These are phyloP conservation scores for Ploettnerulaceae sp. DNA, from an alignment of 2,329 filamentous ascomycete genomes.

Conservation along the genomic window DNA sequence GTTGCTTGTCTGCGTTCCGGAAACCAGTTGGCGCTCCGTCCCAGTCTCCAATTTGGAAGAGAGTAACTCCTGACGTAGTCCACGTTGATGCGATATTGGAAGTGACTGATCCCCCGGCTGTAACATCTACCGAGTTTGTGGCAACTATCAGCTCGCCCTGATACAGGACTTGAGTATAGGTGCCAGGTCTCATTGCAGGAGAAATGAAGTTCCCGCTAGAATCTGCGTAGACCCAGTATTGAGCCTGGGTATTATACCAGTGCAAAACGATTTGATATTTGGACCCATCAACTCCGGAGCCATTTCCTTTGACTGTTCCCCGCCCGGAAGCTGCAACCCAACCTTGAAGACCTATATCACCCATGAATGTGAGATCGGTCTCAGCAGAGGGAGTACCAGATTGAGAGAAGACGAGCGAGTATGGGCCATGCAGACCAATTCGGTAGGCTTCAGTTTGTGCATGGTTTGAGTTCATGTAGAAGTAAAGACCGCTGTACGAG, in stretches of 20 bases:
- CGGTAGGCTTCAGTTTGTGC: conserved; percentile 57
- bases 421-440: conserved; percentile 61
- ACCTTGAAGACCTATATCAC: conserved; percentile 50
- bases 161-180: conserved; percentile 64
- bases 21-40: conserved; percentile 61
- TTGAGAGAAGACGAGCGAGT: conserved; percentile 56
- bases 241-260: conserved; percentile 58
- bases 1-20: conserved; percentile 61
- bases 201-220: conserved; percentile 55
- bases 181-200: conserved; percentile 62
- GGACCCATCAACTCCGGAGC: conserved; percentile 47
- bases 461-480: conserved; percentile 58
- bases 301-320: conserved; percentile 56
- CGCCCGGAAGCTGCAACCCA: conserved; percentile 52
- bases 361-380: conserved; percentile 49
- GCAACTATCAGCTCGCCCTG: conserved; percentile 54
- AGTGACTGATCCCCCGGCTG: conserved; percentile 43
- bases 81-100: conserved; percentile 46
- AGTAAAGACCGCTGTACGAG: conserved; percentile 53
- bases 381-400: conserved; percentile 52
- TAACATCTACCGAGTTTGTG: conserved; percentile 44
- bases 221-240: conserved; percentile 60
- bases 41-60: conserved; percentile 62
- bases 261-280: conserved; percentile 55
- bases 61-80: conserved; percentile 44